Base-by-base conservation (phyloP, 2,329 filamentous ascomycete species). In the Aspergillus japonicus region DNA sequence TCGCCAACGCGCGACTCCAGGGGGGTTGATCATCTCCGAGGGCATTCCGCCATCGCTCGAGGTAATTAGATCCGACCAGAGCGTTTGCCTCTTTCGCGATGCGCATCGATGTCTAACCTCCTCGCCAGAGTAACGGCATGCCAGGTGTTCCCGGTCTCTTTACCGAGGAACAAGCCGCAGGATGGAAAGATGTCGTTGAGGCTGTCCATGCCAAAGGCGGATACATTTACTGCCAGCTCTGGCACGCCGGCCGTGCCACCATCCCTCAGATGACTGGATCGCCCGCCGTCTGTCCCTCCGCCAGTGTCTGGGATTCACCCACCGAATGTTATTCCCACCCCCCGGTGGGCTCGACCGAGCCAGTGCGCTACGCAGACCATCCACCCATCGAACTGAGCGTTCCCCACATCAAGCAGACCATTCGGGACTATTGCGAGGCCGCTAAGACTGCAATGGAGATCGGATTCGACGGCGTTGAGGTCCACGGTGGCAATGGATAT, bases 391-490 rank as follows among this genome's bases (percentile, higher is more conserved):
- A 72, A 60, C 59, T 82, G 65, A 80, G 77, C 0, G 71, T 78
- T 24, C 75, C 77, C 1, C 80, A 81, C 56, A 81, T 83, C 62
- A 69, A 77, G 57, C 63, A 68, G 35, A 79, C 77, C 3, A 78
- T 81, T 33, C 62, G 66, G 0, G 79, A 81, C 62, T 83, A 79
- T 64, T 79, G 75, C 56, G 59, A 62, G 3, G 79, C 80, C 1
- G 80, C 81, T 1, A 72, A 73, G 62, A 81, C 71, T 66, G 85
- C 85, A 0, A 77, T 87, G 26, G 79, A 82, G 50, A 80, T 78
- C 55, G 84, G 84, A 0, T 86, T 84, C 48, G 81, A 83, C 60
- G 81, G 81, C 1, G 77, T 83, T 2, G 81, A 84, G 62, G 69
- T 83, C 14, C 81, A 83, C 61, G 73, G 70, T 2, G 79, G 70